Evolutionary conservation across 345 rosid species (phyloP).

Genomic region (Rhodamnia rubescens): DNA sequence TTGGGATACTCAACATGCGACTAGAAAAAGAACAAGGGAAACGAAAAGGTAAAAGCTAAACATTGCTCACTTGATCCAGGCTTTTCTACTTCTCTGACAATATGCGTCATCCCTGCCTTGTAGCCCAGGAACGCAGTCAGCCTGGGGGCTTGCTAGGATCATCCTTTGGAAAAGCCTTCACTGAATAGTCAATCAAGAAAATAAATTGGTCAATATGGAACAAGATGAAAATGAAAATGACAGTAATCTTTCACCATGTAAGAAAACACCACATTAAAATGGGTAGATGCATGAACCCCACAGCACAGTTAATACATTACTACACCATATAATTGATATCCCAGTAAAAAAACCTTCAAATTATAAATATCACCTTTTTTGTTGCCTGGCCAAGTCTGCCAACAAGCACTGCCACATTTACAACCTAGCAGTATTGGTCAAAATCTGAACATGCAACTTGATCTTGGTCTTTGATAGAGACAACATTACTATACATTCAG

Average conservation of each 20-base stretch:
- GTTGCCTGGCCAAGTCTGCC: not conserved
- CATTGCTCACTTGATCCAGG: conserved; percentile 13
- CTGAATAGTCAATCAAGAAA: conserved; percentile 6
- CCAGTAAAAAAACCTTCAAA: not conserved
- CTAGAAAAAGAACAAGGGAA: not conserved
- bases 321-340: not conserved
- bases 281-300: not conserved
- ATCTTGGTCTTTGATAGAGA: not conserved
- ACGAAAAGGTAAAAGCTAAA: not conserved
- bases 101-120: conserved; percentile 16
- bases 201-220: not conserved
- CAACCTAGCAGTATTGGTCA: not conserved
- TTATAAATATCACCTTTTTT: not conserved
- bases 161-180: conserved; percentile 20
- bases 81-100: conserved; percentile 32
- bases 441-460: not conserved
- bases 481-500: not conserved
- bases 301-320: not conserved
- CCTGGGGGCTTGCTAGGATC: conserved; percentile 8
- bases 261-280: not conserved
- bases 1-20: not conserved
- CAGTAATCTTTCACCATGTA: not conserved
- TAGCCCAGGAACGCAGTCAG: conserved; percentile 1
- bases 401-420: not conserved
- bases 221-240: not conserved